Conservation (phyloP, 257 asterid genomes). For the Ilex asprella region DNA sequence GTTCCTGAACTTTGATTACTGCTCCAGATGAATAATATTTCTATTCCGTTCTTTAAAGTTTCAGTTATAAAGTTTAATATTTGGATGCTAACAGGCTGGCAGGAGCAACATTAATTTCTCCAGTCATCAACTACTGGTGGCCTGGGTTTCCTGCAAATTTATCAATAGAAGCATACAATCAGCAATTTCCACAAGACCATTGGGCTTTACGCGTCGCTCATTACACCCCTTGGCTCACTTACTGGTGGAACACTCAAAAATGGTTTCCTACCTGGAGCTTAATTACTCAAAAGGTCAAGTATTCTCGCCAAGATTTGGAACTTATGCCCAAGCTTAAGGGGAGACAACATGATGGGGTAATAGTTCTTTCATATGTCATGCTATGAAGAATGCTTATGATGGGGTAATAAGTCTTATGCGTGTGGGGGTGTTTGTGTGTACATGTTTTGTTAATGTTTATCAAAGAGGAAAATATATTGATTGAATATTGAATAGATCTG, state of each 20-base stretch:
- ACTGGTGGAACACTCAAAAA: constrained; percentile 81
- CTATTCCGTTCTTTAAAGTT: too few species aligned
- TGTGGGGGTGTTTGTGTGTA: too few species aligned
- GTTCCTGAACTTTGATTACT: too few species aligned
- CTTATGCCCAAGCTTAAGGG: constrained; percentile 19
- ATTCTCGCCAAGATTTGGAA: constrained; percentile 39
- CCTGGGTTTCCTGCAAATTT: constrained; percentile 54
- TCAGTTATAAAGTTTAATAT: too few species aligned
- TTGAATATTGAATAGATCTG: too few species aligned
- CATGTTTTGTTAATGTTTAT: too few species aligned
- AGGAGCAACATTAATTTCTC: constrained; percentile 53
- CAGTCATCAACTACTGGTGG: constrained; percentile 81
- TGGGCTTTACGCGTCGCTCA: constrained; percentile 70
- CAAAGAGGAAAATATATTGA: too few species aligned
- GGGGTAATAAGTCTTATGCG: too few species aligned
- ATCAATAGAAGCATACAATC: constrained; percentile 39
- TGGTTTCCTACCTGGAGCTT: constrained; percentile 60
- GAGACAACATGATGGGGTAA: constrained; percentile 26
- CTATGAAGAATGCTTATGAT: too few species aligned
- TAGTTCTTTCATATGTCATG: neutral
- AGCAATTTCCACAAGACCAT: constrained; percentile 44
- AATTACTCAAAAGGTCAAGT: constrained; percentile 37
- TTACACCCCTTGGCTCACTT: constrained; percentile 54
- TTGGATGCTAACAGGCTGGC: constrained; percentile 38
- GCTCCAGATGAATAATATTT: too few species aligned